Evolutionary conservation across 768 basidiomycete genomes (phyloP), one percentile per base, ranked within the genome.

Genomic region (Naematelia encephala): DNA sequence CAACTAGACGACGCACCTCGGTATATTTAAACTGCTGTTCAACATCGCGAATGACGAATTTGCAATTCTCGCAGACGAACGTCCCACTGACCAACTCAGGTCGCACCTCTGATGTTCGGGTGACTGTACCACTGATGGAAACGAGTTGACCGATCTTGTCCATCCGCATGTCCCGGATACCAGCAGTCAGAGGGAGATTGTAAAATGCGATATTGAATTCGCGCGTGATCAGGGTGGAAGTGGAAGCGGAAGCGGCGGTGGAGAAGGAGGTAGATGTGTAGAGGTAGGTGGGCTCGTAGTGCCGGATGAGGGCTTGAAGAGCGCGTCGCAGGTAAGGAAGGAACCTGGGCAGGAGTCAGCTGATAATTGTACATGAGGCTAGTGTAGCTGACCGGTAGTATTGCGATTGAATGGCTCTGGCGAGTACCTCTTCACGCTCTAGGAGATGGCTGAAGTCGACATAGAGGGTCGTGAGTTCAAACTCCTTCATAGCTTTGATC

Each of bases 1-100:
- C 5, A 42, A n/a, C 5, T 48, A 21, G 26, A 19, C 16, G 14
- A 62, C 72, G 51, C 65, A 92, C 92, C 82, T 98, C 96, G 19
- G 96, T 99, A 75, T 97, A 98, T 75, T 97, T 99, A 84, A 99
- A 99, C 74, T 99, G 96, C 74, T 99, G 96, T 74, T 99, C 96
- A 49, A 99, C 86, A 71, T 97, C 94, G 55, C 87, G 84, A 23
- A 97, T 87, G 11, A 87, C 80, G 27, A 88, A 90, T 47, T 84
- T 83, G 72, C 96, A 99, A 44, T 87, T 83, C 77, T 90, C 88
- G 68, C 96, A 99, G 48, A 87, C 85, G 75, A 96, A 99, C 59
- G 89, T 92, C 19, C 94, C 96, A 69, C 83, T 92, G 19, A 98
- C 81, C 50, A 99, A 79, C 78, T 98, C 96, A 1, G 96, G 96